These are phyloP conservation scores for Rhododendron ovatum DNA, from an alignment of 148 eudicot genomes.

Conservation along the genomic window DNA sequence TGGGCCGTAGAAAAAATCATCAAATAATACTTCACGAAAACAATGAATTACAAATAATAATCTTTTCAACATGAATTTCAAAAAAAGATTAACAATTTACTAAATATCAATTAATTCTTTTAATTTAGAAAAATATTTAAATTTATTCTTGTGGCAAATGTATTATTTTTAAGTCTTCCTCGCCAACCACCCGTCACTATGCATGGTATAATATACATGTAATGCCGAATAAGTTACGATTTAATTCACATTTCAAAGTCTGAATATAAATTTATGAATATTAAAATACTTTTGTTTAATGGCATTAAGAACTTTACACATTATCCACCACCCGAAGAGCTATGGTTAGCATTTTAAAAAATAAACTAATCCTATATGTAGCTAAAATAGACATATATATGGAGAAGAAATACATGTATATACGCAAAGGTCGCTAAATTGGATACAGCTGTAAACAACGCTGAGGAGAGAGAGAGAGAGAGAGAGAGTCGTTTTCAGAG, in stretches of 20 bases:
- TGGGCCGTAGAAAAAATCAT: not conserved
- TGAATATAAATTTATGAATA: not conserved
- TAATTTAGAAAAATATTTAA: not conserved
- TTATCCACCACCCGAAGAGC: too few relatives aligned
- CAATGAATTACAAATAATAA: too few relatives aligned
- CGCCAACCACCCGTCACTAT: not conserved
- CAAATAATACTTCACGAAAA: not conserved
- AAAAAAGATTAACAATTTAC: not conserved
- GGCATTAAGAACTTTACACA: fast-evolving
- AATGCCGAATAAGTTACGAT: not conserved
- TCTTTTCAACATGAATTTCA: too few relatives aligned
- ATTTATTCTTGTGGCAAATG: too few relatives aligned
- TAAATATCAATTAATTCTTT: not conserved
- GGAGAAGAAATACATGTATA: not conserved
- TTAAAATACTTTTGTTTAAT: not conserved
- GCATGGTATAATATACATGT: not conserved
- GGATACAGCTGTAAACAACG: constrained; percentile 59
- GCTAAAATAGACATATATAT: not conserved
- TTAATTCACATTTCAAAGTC: not conserved
- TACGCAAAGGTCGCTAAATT: not conserved
- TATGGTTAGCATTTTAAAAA: too few relatives aligned
- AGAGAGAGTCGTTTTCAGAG: constrained; percentile 14
- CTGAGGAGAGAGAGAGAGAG: not conserved
- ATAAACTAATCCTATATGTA: not conserved
- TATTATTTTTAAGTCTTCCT: not conserved